Base-by-base conservation (phyloP, 2,329 filamentous ascomycete species). In the Xylariaceae sp. region DNA sequence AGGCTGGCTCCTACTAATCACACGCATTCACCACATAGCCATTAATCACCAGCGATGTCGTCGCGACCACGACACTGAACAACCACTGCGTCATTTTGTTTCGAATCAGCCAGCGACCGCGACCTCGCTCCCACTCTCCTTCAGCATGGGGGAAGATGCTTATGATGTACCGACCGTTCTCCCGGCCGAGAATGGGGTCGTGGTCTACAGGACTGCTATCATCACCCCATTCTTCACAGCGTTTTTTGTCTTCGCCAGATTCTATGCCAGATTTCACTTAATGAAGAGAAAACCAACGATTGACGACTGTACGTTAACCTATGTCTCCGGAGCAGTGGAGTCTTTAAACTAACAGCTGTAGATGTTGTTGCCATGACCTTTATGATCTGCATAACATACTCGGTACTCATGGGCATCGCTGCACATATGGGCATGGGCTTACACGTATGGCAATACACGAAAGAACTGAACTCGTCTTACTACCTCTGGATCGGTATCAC, bases 401-500 rank as follows among this genome's bases (percentile, higher is more conserved):
- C 58, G 6, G 60, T 64, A 6, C 46, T 65, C 11, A 66, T 66
- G 56, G 64, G 58, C 6, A 56, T 57, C 10, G 64, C 65, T 13
- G 64, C 65, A 11, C 60, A 63, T 19, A 58, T 66, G 47, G 65
- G 65, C 18, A 65, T 67, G 64, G 65, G 65, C 12, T 33, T 67
- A 11, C 65, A 67, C 47, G 59, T 63, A 42, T 66, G 65, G 65
- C 64, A 67, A 42, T 67, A 59, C 42, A 65, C 63, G 14, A 53
- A 58, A 1, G 63, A 66, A 34, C 52, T 66, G 12, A 65, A 63
- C 42, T 58, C 63, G 12, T 53, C 62, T 40, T 67, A 66, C 31
- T 67, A 67, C 46, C 61, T 65, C 36, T 66, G 62, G 64, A 57
- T 66, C 22, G 65, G 61, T 49, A 66, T 67, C 36, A 59, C 63